Evolutionary conservation across 805 yeast genomes (phyloP), one percentile per base, ranked within the genome.

Genomic region (Metschnikowia noctiluminum): DNA sequence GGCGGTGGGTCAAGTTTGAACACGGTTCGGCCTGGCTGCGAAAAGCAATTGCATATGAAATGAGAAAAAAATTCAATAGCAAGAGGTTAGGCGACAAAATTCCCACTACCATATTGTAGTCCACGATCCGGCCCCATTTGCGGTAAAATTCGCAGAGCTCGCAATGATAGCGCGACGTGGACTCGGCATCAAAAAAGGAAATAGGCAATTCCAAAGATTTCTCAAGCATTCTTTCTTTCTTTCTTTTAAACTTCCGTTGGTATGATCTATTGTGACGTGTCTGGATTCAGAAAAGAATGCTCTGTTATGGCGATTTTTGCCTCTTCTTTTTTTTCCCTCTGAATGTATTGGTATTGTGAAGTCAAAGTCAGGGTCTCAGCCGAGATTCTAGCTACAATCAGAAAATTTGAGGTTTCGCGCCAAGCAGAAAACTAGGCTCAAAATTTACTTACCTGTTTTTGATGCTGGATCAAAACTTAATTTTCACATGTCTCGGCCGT

Each of bases 31-130:
- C 38, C n/a, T 45, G 49, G 28, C 35, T 10, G 27, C 38, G 38
- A 28, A 37, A 39, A 6, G 35, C 7, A 12, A 51, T 31, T 12
- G 47, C 54, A 31, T 48, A 52, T 10, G 38, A 10, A 12, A 46
- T 11, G 11, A 49, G 40, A 15, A 16, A 40, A 2, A 15, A 26
- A 28, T 54, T 52, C 35, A 52, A 26, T 7, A 52, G 40, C 48
- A 52, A 48, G n/a, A 54, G 40, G 27, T 36, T 42, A 11, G 57
- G 57, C 42, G 53, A 52, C 4, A 49, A 7, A 16, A 42, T 6
- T 10, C 57, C 57, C 13, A 43, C 48, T 5, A 31, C 45, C 46
- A 54, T 39, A 30, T 54, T 54, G 49, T 54, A 54, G 38, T 44
- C 39, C 40, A 53, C 37, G 14, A 53, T 49, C 7, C 39, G 37